Base-by-base conservation (phyloP, 805 yeast species). In the Candida qinlingensis region DNA sequence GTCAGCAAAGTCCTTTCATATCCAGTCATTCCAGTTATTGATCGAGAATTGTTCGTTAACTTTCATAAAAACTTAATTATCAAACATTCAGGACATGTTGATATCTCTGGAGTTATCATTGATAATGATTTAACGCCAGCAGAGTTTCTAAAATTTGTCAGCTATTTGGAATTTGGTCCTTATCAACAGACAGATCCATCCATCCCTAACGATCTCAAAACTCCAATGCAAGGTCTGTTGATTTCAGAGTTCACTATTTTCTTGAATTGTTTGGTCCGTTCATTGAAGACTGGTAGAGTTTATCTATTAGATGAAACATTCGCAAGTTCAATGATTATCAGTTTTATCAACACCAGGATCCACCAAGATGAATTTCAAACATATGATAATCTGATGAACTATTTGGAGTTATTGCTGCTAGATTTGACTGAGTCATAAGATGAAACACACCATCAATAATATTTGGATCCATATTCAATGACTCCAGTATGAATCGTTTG, bases 401-500 rank as follows among this genome's bases (percentile, higher is more conserved):
- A 47, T 31, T 55, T 42, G 34, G 61, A 59, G 45, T 29, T 59
- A 27, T 41, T 54, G 47, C 42, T 56, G 3, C n/a, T 57, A 19
- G 61, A 57, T 42, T 40, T 60, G 45, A 50, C 50, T 39, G 42
- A 53, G 9, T 57, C 61, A 5, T 57, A 38, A 47, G 29, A n/a
- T 31, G 11, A 7, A 37, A 45, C 13, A 44, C 33, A 6, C 52
- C 54, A 36, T 52, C 53, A 25, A 19, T 46, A 3, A 38, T 44
- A 7, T 33, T 19, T 19, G 19, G 19, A 3, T 19, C 19, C 19
- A 19, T 19, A 19, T 19, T 2, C 19, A 19, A 19, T 19, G 19
- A 19, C 19, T 3, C 19, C 19, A 19, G 19, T 19, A 19, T 19
- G 19, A 19, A 19, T 19, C 19, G 19, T 19, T 19, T 55, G 12